phyloP scores from a whole-genome alignment of 768 basidiomycete genomes.

The Calocybe gangraenosa region DNA sequence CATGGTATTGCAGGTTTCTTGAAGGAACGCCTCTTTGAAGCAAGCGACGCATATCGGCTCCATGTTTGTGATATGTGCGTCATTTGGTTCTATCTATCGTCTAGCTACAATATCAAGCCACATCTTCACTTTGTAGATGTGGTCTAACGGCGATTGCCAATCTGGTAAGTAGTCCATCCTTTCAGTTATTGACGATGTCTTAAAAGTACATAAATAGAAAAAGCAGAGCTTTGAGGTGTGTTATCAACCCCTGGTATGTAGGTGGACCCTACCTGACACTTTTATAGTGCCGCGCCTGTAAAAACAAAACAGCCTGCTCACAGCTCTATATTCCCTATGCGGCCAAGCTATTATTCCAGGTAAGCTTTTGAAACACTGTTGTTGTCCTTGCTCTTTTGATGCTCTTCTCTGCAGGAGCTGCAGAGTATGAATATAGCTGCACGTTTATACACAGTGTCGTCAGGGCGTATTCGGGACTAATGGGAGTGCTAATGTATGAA shows the following conservation, averaged over 20 bases:
- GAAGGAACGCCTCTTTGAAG: constrained; percentile 95
- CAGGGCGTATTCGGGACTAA: constrained; percentile 78
- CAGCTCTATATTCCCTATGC: constrained; percentile 95
- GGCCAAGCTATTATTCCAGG: constrained; percentile 95
- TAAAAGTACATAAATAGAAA: constrained; percentile 48
- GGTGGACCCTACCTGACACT: neutral
- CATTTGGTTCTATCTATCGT: neutral
- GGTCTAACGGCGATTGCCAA: constrained; percentile 97
- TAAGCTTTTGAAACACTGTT: constrained; percentile 24
- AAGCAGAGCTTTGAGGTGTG: constrained; percentile 92
- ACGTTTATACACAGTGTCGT: constrained; percentile 81
- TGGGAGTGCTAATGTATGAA: constrained; percentile 16
- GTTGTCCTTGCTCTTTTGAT: neutral
- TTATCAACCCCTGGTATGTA: neutral
- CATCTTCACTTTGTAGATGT: constrained; percentile 50
- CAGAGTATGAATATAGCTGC: constrained; percentile 96
- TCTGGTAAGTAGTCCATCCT: constrained; percentile 49
- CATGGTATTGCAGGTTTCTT: constrained; percentile 98
- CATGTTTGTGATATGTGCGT: constrained; percentile 96
- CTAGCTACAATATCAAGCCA: constrained; percentile 7
- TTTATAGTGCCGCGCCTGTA: constrained; percentile 82
- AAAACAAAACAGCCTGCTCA: constrained; percentile 93
- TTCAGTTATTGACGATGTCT: constrained; percentile 4
- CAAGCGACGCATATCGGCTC: constrained; percentile 87
- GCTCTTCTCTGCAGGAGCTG: constrained; percentile 54